Evolutionary conservation across 202 grass and related monocot genomes (phyloP).

Genomic region (Carex arenaria): DNA sequence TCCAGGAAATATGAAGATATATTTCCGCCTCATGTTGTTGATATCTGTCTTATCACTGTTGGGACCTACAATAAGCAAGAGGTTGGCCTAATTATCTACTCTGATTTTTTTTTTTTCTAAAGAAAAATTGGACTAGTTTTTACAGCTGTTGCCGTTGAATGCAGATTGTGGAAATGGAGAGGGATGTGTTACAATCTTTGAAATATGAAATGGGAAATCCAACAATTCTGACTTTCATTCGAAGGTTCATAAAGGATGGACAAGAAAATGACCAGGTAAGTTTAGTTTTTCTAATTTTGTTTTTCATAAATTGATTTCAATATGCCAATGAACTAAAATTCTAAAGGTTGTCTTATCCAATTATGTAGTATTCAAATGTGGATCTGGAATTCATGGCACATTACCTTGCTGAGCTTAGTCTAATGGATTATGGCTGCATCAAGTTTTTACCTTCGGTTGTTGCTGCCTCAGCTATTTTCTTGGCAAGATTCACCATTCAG

Average conservation of each 20-base stretch:
- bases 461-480: slow-evolving; percentile 67
- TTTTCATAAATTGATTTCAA: not conserved
- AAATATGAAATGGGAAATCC: slow-evolving; percentile 74
- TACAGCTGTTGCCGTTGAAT: not conserved
- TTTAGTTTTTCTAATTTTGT: too few relatives aligned
- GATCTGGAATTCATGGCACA: slow-evolving; percentile 48
- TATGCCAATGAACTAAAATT: not conserved
- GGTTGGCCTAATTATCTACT: not conserved
- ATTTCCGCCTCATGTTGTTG: slow-evolving; percentile 37
- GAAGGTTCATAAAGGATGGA: slow-evolving; percentile 41
- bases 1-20: slow-evolving; percentile 87
- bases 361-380: slow-evolving; percentile 42
- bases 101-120: not conserved
- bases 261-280: slow-evolving; percentile 47
- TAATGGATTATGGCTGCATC: slow-evolving; percentile 64
- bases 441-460: slow-evolving; percentile 65
- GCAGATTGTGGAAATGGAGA: slow-evolving; percentile 63
- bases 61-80: slow-evolving; percentile 76
- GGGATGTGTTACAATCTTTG: slow-evolving; percentile 54
- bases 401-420: slow-evolving; percentile 66
- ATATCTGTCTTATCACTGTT: slow-evolving; percentile 71
- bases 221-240: slow-evolving; percentile 70
- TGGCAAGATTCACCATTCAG: slow-evolving; percentile 58
- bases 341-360: slow-evolving; percentile 3
- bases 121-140: too few relatives aligned